These are phyloP conservation scores for Pseudocercospora pini-densiflorae DNA, from an alignment of 2,329 filamentous ascomycete species.

Conservation along the genomic window DNA sequence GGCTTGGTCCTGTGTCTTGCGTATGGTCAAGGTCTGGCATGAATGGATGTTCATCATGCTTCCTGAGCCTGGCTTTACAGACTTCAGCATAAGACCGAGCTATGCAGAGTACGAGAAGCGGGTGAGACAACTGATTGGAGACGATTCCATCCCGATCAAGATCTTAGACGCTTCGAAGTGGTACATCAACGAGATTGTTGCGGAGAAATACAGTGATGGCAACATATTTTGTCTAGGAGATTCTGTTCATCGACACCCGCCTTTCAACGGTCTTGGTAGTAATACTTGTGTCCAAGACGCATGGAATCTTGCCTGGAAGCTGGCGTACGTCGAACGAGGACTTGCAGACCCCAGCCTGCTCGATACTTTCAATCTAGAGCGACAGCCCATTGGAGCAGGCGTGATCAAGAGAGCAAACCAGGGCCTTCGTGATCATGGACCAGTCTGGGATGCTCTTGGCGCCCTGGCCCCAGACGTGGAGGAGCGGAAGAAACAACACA, in stretches of 20 bases:
- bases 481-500: conserved; percentile 36
- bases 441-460: conserved; percentile 39
- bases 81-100: conserved; percentile 47
- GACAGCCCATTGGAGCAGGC: conserved; percentile 49
- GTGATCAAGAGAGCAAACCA: conserved; percentile 62
- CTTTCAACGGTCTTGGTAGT: conserved; percentile 59
- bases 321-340: conserved; percentile 33
- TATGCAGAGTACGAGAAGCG: conserved; percentile 53
- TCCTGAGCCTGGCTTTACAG: conserved; percentile 44
- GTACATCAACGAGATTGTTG: conserved; percentile 66
- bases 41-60: conserved; percentile 60
- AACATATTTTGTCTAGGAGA: conserved; percentile 62
- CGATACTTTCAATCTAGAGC: conserved; percentile 38
- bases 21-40: conserved; percentile 68
- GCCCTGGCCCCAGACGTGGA: conserved; percentile 32
- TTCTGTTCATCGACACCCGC: conserved; percentile 62
- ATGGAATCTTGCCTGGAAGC: conserved; percentile 26
- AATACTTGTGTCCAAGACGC: conserved; percentile 29
- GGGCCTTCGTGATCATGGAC: conserved; percentile 57
- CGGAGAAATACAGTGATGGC: conserved; percentile 57
- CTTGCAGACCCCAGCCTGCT: conserved; percentile 32
- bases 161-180: conserved; percentile 62
- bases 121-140: conserved; percentile 59
- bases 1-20: conserved; percentile 55
- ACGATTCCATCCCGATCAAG: conserved; percentile 56